Conservation (phyloP, 75 land plant genomes). For the Picea glauca region DNA sequence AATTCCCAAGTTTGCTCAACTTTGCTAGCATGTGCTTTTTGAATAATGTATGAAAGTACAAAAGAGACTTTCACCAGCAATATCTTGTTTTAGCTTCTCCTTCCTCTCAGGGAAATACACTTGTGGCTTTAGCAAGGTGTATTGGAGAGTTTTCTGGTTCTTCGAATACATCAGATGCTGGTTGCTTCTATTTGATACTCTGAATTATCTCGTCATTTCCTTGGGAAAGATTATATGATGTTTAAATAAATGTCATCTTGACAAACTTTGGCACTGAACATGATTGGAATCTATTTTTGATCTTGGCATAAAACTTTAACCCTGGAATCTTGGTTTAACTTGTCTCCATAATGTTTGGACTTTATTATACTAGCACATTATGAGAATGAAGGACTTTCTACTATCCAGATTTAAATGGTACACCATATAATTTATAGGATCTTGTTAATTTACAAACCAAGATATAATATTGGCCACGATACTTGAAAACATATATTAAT, state of each 20-base stretch:
- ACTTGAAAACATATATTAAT: not conserved
- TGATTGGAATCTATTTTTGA: not conserved
- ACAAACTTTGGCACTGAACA: not conserved
- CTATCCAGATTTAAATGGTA: too few species aligned
- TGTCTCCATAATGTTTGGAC: not conserved
- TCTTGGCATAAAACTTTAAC: not conserved
- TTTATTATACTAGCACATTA: not conserved
- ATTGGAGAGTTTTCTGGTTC: too few species aligned
- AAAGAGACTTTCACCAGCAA: not conserved
- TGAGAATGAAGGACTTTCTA: too few species aligned
- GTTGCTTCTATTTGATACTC: not conserved
- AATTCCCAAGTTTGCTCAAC: not conserved
- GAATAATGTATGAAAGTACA: not conserved
- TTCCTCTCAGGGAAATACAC: not conserved
- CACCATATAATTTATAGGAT: not conserved
- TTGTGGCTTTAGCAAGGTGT: too few species aligned
- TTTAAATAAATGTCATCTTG: not conserved
- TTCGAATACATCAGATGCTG: not conserved
- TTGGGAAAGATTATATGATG: not conserved
- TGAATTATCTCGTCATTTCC: not conserved
- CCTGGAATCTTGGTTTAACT: not conserved
- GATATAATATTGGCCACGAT: not conserved
- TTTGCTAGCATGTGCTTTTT: not conserved
- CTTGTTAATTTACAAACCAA: not conserved
- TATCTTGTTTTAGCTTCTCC: not conserved